Evolutionary conservation across 257 asterid species (phyloP).

Genomic region (Jasminum sambac): DNA sequence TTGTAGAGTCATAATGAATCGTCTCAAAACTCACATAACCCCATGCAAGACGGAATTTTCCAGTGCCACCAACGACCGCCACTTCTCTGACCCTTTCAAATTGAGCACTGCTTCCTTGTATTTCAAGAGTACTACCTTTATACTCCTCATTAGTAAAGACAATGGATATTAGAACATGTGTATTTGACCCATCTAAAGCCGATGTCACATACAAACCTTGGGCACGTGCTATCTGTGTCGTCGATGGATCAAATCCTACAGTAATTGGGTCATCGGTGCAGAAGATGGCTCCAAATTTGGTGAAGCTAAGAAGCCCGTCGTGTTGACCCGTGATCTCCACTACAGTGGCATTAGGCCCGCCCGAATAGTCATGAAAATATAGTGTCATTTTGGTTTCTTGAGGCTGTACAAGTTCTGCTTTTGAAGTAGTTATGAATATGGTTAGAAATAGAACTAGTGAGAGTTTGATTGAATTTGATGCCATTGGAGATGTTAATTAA

Average conservation of each 20-base stretch:
- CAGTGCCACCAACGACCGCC: slow-evolving; percentile 62
- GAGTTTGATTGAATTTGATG: slow-evolving; percentile 14
- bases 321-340: slow-evolving; percentile 34
- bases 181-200: slow-evolving; percentile 49
- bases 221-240: slow-evolving; percentile 41
- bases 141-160: slow-evolving; percentile 37
- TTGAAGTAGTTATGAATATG: slow-evolving; percentile 9
- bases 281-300: slow-evolving; percentile 46
- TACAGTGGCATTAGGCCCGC: slow-evolving; percentile 47
- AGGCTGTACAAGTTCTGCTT: slow-evolving; percentile 22
- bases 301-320: slow-evolving; percentile 35
- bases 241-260: slow-evolving; percentile 26
- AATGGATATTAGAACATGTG: slow-evolving; percentile 49
- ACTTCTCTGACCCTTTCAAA: slow-evolving; percentile 55
- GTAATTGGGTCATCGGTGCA: slow-evolving; percentile 52
- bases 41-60: slow-evolving; percentile 51
- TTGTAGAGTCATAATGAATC: slow-evolving; percentile 29
- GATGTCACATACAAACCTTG: slow-evolving; percentile 55
- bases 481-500: slow-evolving; percentile 23
- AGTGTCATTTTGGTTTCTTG: slow-evolving; percentile 41
- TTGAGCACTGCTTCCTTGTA: slow-evolving; percentile 52
- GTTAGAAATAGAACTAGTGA: slow-evolving; percentile 19
- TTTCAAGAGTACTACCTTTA: slow-evolving; percentile 47
- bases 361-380: slow-evolving; percentile 50
- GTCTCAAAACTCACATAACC: slow-evolving; percentile 61